These are phyloP conservation scores for Cercospora nicotianae DNA, from an alignment of 2,329 filamentous ascomycete species.

Conservation along the genomic window DNA sequence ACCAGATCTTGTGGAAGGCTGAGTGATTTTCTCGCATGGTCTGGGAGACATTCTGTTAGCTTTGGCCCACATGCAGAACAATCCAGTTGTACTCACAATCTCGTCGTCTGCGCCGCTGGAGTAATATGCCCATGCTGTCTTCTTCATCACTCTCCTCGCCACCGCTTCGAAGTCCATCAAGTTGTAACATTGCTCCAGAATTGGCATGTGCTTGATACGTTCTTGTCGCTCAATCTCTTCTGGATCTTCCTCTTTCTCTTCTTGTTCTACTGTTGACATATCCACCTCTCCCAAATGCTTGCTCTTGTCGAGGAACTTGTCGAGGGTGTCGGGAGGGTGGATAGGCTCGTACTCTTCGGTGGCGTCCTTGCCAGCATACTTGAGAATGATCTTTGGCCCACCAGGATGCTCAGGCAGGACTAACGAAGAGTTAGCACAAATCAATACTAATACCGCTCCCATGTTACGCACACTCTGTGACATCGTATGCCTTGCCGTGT, in stretches of 20 bases:
- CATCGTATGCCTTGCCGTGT: conserved; percentile 76
- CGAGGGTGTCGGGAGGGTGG: conserved; percentile 81
- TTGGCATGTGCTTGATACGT: conserved; percentile 67
- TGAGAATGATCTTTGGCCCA: conserved; percentile 88
- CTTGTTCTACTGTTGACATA: conserved; percentile 72
- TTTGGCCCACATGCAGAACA: not conserved
- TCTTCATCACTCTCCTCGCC: conserved; percentile 89
- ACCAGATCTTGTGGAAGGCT: conserved; percentile 97
- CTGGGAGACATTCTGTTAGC: conserved; percentile 45
- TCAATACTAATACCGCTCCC: conserved; percentile 38
- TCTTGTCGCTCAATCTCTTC: conserved; percentile 74
- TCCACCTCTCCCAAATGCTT: conserved; percentile 90
- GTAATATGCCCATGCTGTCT: conserved; percentile 96
- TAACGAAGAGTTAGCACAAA: too few relatives aligned
- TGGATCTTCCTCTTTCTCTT: conserved; percentile 66
- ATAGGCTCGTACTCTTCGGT: conserved; percentile 91
- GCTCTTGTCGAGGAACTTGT: conserved; percentile 74
- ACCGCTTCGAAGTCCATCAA: conserved; percentile 95
- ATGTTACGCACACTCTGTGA: conserved; percentile 44
- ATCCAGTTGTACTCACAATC: conserved; percentile 8
- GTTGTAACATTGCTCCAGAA: conserved; percentile 86
- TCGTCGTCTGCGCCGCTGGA: conserved; percentile 82
- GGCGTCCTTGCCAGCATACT: conserved; percentile 93
- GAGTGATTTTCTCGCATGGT: conserved; percentile 77
- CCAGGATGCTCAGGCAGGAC: conserved; percentile 68